Percentiles rank a stretch among this genome's conserved stretches.
Conservation (phyloP, 495 filamentous ascomycete genomes). For the Lophiotrema nucula region DNA sequence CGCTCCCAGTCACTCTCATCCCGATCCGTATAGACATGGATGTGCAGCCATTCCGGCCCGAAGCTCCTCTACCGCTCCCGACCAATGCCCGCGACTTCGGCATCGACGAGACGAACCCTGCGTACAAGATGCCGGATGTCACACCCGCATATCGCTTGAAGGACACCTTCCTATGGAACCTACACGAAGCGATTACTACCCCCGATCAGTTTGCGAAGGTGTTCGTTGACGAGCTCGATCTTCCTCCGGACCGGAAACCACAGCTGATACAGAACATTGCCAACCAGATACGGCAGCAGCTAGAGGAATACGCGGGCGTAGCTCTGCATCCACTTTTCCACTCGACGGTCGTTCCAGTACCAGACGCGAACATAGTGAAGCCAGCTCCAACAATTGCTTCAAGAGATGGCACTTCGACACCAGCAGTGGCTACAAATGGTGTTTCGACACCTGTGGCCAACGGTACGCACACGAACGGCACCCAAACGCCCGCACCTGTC, state of each 20-base stretch:
- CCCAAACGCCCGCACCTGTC: slow-evolving; percentile 47
- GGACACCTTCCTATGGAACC: slow-evolving; percentile 95
- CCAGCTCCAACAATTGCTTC: slow-evolving; percentile 43
- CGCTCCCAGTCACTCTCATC: slow-evolving; percentile 83
- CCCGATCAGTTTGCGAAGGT: slow-evolving; percentile 89
- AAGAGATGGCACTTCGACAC: slow-evolving; percentile 48
- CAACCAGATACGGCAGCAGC: slow-evolving; percentile 87
- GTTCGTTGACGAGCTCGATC: slow-evolving; percentile 92
- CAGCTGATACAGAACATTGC: slow-evolving; percentile 74
- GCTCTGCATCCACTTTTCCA: slow-evolving; percentile 91
- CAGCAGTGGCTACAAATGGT: slow-evolving; percentile 33
- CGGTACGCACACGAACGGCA: slow-evolving; percentile 8
- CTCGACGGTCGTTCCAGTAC: slow-evolving; percentile 50
- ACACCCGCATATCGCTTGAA: slow-evolving; percentile 82
- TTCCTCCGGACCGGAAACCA: slow-evolving; percentile 64
- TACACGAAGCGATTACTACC: slow-evolving; percentile 90
- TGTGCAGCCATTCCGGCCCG: slow-evolving; percentile 72
- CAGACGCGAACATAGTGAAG: slow-evolving; percentile 47
- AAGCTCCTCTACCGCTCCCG: slow-evolving; percentile 68
- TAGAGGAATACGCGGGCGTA: slow-evolving; percentile 95
- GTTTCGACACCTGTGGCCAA: slow-evolving; percentile 21
- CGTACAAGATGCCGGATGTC: slow-evolving; percentile 73
- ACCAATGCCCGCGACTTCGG: slow-evolving; percentile 59
- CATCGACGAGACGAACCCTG: slow-evolving; percentile 64
- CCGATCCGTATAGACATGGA: slow-evolving; percentile 97